Percentiles rank a stretch among this genome's conserved stretches.
phyloP scores from a whole-genome alignment of 2,329 filamentous ascomycete genomes.

The Ambrosiella xylebori region DNA sequence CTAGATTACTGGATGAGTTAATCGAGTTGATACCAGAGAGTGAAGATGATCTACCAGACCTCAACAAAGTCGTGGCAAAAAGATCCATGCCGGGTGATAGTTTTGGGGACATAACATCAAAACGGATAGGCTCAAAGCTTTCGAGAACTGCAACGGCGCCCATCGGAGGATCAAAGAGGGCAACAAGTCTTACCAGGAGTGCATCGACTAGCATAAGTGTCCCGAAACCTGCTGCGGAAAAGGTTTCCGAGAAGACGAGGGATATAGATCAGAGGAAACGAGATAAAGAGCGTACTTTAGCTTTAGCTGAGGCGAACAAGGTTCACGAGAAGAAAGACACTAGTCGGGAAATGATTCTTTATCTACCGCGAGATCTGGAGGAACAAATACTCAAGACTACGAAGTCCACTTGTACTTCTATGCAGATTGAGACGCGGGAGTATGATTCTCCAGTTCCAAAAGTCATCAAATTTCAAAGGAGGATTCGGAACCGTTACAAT shows the following conservation, averaged over 20 bases:
- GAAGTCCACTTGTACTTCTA: constrained; percentile 30
- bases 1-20: background rate
- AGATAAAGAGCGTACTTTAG: constrained; percentile 40
- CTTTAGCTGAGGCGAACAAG: constrained; percentile 58
- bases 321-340: constrained; percentile 55
- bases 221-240: background rate
- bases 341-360: constrained; percentile 62
- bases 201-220: background rate
- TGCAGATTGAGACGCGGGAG: constrained; percentile 29
- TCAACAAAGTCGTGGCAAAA: background rate
- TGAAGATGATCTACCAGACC: background rate
- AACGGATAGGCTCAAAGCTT: background rate
- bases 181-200: background rate
- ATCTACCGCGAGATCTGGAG: constrained; percentile 42
- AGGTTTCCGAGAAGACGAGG: background rate
- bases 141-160: background rate
- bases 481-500: constrained; percentile 46
- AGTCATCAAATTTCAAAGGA: constrained; percentile 52
- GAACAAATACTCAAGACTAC: constrained; percentile 28
- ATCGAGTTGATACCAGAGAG: background rate
- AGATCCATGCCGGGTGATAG: background rate
- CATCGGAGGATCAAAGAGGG: background rate
- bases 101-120: background rate
- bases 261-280: constrained; percentile 1
- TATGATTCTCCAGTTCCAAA: constrained; percentile 31